Evolutionary conservation across 345 rosid genomes (phyloP).

Genomic region (Leavenworthia alabamica): DNA sequence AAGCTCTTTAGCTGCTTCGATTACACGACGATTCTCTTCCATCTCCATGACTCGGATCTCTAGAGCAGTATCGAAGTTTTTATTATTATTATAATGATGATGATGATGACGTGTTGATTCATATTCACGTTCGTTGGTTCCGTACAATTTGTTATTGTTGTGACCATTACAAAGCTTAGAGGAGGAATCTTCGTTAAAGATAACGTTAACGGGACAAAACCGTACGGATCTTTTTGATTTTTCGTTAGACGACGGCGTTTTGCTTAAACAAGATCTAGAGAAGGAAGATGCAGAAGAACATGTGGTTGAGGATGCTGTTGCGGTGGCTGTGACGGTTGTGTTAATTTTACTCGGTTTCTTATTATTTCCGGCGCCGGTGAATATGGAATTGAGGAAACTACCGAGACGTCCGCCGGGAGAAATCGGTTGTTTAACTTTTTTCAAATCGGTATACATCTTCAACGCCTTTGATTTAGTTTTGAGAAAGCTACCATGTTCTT

Average conservation of each 20-base stretch:
- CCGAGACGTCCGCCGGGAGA: slow-evolving; percentile 84
- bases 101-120: slow-evolving; percentile 10
- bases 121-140: slow-evolving; percentile 17
- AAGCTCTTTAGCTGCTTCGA: slow-evolving; percentile 67
- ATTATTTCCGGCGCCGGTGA: slow-evolving; percentile 33
- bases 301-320: slow-evolving; percentile 23
- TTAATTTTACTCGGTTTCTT: slow-evolving; percentile 31
- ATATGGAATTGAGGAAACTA: slow-evolving; percentile 69
- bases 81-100: neutral
- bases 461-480: slow-evolving; percentile 72
- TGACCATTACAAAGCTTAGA: slow-evolving; percentile 36
- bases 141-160: slow-evolving; percentile 31
- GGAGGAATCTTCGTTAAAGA: slow-evolving; percentile 58
- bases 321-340: neutral
- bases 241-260: slow-evolving; percentile 48
- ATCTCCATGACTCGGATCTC: slow-evolving; percentile 30
- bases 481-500: slow-evolving; percentile 39
- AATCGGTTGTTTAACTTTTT: slow-evolving; percentile 84
- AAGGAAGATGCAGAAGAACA: slow-evolving; percentile 78
- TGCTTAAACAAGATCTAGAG: slow-evolving; percentile 82
- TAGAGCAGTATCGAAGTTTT: neutral
- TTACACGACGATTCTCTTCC: slow-evolving; percentile 54
- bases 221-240: slow-evolving; percentile 61
- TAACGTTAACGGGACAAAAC: slow-evolving; percentile 67
- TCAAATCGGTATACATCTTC: slow-evolving; percentile 67